Conservation (phyloP, 164 flowering plant genomes). For the Aristolochia fimbriata region DNA sequence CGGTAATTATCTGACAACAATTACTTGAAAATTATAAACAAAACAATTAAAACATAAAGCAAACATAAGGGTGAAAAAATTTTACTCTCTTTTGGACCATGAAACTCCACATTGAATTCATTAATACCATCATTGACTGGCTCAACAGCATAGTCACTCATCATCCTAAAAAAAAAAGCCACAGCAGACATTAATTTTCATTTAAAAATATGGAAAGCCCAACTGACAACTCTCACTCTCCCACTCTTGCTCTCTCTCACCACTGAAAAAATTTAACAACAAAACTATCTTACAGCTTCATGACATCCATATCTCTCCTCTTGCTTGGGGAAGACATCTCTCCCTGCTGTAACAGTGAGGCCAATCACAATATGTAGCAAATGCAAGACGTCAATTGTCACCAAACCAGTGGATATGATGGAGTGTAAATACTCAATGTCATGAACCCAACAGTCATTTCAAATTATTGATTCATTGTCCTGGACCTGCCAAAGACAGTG, state of each 20-base stretch:
- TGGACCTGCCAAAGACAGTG: no score
- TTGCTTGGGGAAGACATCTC: slow-evolving; percentile 50
- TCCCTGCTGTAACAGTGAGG: not conserved
- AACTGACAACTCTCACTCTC: not conserved
- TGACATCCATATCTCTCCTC: slow-evolving; percentile 51
- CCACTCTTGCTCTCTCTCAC: no score
- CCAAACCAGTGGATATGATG: no score
- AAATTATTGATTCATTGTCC: no score
- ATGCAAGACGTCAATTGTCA: no score
- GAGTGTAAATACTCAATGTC: no score
- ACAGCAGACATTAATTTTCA: not conserved
- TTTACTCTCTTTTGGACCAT: slow-evolving; percentile 96
- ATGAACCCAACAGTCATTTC: no score
- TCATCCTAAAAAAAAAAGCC: slow-evolving; percentile 50
- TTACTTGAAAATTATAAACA: not conserved
- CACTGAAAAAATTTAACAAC: not conserved
- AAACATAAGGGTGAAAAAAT: not conserved
- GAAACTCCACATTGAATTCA: slow-evolving; percentile 84
- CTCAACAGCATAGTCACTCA: slow-evolving; percentile 90
- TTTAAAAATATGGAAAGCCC: not conserved
- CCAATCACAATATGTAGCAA: no score
- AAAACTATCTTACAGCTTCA: slow-evolving; percentile 32
- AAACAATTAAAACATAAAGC: slow-evolving; percentile 1
- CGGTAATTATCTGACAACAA: not conserved
- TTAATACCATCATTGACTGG: slow-evolving; percentile 76